These are phyloP conservation scores for Vigna hirtella DNA, from an alignment of 306 rosid species.

Conservation along the genomic window DNA sequence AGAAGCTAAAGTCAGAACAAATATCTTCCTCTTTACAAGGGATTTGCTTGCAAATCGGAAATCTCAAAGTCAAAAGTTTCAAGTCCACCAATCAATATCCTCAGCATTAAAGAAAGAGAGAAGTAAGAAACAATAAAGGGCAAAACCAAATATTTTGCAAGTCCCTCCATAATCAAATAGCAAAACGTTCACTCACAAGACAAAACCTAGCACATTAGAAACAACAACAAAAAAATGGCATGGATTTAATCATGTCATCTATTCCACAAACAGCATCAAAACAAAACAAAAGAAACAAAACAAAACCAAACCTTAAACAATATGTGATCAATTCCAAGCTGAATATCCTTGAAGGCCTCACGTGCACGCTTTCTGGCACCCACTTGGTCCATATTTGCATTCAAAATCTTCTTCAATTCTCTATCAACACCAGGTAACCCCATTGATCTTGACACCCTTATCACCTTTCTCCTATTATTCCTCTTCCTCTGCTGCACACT, in stretches of 20 bases:
- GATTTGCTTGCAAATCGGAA: background rate
- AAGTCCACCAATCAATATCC: constrained; percentile 17
- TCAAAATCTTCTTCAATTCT: constrained; percentile 67
- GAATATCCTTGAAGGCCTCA: constrained; percentile 76
- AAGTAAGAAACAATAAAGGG: background rate
- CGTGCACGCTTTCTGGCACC: constrained; percentile 83
- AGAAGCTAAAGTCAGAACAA: background rate
- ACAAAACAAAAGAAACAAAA: background rate
- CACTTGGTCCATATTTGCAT: constrained; percentile 73
- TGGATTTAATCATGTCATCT: background rate
- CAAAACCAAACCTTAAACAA: constrained; percentile 64
- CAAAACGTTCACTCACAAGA: background rate
- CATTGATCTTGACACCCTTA: constrained; percentile 46
- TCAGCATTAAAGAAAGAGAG: background rate
- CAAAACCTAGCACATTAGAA: background rate
- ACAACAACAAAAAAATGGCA: background rate
- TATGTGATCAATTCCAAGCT: constrained; percentile 83
- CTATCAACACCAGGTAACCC: constrained; percentile 61
- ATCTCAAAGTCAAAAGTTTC: constrained; percentile 32
- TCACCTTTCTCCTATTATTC: constrained; percentile 42
- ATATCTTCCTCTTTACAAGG: background rate
- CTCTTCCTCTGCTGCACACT: constrained; percentile 39
- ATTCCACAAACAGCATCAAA: constrained; percentile 8
- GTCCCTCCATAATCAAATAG: background rate
- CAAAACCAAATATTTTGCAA: constrained; percentile 3